Evolutionary conservation across 169 alveolate genomes (phyloP).

Genomic region (Eimeria tenella): DNA sequence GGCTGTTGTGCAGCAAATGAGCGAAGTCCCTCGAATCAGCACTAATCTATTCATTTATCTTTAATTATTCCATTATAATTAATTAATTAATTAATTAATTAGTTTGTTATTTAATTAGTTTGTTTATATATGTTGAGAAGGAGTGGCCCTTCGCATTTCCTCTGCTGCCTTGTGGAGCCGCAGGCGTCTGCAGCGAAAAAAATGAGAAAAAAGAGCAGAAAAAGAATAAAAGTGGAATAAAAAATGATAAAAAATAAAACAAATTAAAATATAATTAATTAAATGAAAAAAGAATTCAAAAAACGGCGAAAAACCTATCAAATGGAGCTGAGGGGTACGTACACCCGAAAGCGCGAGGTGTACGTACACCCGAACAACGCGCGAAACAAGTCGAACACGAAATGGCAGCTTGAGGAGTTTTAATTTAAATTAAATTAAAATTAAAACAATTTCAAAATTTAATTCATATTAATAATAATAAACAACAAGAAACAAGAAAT

Average conservation of each 20-base stretch:
- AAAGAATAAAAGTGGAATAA: neutral
- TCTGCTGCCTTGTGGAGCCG: neutral
- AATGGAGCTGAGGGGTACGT: neutral
- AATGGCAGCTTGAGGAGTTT: no score
- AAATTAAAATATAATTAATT: neutral
- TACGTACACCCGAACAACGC: no score
- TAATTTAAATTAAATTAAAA: no score
- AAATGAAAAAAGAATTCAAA: neutral
- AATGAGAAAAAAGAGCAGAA: no score
- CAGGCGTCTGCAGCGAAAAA: neutral
- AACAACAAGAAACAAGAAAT: neutral
- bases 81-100: neutral
- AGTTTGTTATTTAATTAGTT: neutral
- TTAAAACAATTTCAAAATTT: neutral
- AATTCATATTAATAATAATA: no score
- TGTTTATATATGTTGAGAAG: neutral
- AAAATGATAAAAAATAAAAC: no score
- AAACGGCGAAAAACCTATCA: neutral
- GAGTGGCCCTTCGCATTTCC: slow-evolving; percentile 54
- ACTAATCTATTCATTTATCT: neutral
- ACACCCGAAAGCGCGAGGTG: neutral
- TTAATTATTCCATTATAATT: neutral
- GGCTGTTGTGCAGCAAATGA: no score
- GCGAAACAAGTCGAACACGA: no score
- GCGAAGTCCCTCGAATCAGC: no score